Base-by-base conservation (phyloP, 192 early-diverging fungal species). In the Ambispora gerdemannii region DNA sequence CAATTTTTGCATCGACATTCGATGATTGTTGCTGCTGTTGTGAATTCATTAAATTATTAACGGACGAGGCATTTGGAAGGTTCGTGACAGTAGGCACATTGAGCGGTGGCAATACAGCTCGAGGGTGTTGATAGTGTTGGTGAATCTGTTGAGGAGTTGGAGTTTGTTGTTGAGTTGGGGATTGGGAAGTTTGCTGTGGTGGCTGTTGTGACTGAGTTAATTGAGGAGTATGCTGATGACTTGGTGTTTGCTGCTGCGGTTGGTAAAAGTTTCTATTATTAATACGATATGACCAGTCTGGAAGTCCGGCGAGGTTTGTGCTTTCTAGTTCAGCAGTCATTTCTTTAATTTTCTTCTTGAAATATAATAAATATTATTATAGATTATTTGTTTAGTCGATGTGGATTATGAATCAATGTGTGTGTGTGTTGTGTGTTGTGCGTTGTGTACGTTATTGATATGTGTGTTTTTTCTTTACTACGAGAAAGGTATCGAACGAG, bases 241-340 rank as follows among this genome's bases (percentile, higher is more conserved):
- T 31, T 34, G 33, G 24, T 4, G 50, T 3, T 49, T 50, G 64
- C 3, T 28, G 22, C 6, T 53, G 53, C 2, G 33, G 51, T 27
- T 53, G 53, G 7, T 69, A 49, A 38, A 33, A 69, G 11, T 19
- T 38, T 36, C 66, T 31, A 19, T 3, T 43, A 24, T 33, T 51
- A 13, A 52, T 56, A 25, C 50, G 52, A 51, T 20, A 56, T 20
- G 4, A 25, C 67, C 67, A 69, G 31, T 58, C 66, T 7, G 32
- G 4, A 43, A 28, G 10, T 56, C 31, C 51, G 19, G 56, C 67
- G 24, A 69, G 52, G 25, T 50, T 69, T 13, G 30, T 19, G 17
- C 64, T 69, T 3, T 69, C 67, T 17, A 69, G 52, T 69, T 69
- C 67, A 36, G 67, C 38, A 43, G 38, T 43, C 38, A 43, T 43